These are phyloP conservation scores for Sextonia rubra DNA, from an alignment of 164 flowering plant genomes.

Conservation along the genomic window DNA sequence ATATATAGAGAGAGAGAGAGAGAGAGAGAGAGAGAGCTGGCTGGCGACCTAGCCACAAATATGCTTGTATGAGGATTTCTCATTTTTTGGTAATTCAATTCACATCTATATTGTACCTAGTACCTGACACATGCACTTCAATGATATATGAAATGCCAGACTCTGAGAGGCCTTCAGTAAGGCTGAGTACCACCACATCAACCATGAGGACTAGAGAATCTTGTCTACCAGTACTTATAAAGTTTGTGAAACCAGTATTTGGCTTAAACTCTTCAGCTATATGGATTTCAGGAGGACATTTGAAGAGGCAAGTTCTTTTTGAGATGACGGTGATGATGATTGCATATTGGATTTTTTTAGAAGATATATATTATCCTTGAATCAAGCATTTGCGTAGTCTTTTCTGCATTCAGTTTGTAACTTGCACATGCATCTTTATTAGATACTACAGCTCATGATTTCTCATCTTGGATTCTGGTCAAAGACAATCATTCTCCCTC, in stretches of 20 bases:
- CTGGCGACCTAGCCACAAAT: neutral
- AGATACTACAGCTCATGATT: too few relatives aligned
- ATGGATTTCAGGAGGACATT: slow-evolving; percentile 68
- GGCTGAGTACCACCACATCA: slow-evolving; percentile 63
- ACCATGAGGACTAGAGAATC: slow-evolving; percentile 56
- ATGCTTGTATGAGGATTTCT: neutral
- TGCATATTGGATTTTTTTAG: too few relatives aligned
- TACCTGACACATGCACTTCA: neutral
- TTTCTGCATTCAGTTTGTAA: too few relatives aligned
- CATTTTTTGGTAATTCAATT: neutral
- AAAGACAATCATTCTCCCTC: too few relatives aligned
- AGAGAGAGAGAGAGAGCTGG: neutral
- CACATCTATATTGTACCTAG: neutral
- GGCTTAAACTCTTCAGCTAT: slow-evolving; percentile 73
- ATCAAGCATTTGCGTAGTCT: too few relatives aligned
- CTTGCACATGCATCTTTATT: too few relatives aligned
- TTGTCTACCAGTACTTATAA: slow-evolving; percentile 43
- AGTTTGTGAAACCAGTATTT: slow-evolving; percentile 78
- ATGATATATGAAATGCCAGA: slow-evolving; percentile 33
- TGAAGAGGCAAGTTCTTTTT: slow-evolving; percentile 47
- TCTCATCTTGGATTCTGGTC: too few relatives aligned
- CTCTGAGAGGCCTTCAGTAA: slow-evolving; percentile 67
- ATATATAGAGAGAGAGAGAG: neutral
- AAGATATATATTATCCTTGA: too few relatives aligned
- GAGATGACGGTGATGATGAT: too few relatives aligned